These are phyloP conservation scores for Polymyxa betae DNA, from an alignment of 208 protist species.

Conservation along the genomic window DNA sequence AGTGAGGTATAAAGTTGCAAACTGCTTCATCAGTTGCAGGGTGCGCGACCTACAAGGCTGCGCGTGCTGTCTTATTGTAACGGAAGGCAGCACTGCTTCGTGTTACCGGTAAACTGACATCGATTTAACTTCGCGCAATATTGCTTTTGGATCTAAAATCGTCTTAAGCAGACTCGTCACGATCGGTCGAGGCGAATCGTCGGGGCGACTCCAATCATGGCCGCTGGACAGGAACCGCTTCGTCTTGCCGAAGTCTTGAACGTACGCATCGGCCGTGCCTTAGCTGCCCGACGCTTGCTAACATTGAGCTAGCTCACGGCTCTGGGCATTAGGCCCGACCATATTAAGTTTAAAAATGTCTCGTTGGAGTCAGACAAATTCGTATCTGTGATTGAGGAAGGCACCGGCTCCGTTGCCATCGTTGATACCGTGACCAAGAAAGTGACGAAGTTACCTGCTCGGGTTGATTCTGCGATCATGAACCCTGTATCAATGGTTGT, in stretches of 20 bases:
- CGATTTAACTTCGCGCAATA: too few relatives aligned
- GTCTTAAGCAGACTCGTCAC: too few relatives aligned
- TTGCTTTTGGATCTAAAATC: too few relatives aligned
- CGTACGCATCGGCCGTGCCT: neutral
- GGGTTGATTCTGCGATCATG: constrained; percentile 96
- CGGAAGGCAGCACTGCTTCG: too few relatives aligned
- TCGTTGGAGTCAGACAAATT: constrained; percentile 96
- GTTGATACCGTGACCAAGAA: constrained; percentile 87
- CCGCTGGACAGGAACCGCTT: neutral
- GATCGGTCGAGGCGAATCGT: too few relatives aligned
- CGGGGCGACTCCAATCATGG: too few relatives aligned
- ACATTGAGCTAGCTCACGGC: constrained; percentile 65
- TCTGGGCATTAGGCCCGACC: constrained; percentile 84
- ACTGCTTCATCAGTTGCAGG: too few relatives aligned
- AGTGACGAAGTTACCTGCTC: constrained; percentile 85
- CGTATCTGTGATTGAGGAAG: constrained; percentile 87
- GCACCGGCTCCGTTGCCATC: constrained; percentile 78
- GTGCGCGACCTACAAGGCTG: too few relatives aligned
- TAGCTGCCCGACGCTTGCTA: neutral
- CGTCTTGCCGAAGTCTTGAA: constrained; percentile 31
- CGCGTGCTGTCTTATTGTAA: too few relatives aligned
- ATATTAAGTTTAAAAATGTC: constrained; percentile 92
- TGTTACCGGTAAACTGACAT: too few relatives aligned
- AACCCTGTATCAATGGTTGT: constrained; percentile 93
- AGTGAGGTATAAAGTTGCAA: too few relatives aligned